Evolutionary conservation across 2,329 filamentous ascomycete genomes (phyloP), one percentile per base, ranked within the genome.

Genomic region (Paracoccidioides brasiliensis): DNA sequence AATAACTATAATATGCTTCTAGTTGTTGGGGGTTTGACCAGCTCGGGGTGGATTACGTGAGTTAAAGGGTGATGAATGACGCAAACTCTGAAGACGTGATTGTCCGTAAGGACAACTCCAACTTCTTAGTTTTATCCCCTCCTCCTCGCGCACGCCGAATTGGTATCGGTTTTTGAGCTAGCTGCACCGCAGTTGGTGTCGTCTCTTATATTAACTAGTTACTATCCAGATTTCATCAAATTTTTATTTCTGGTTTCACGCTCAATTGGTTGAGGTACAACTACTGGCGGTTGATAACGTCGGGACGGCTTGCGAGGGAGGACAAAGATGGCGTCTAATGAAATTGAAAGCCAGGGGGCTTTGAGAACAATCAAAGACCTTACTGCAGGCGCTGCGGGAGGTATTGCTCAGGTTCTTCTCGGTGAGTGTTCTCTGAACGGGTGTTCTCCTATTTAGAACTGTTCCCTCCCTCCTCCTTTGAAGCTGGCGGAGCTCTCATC

Each of bases 401-500:
- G 93, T 64, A 79, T 97, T 64, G 91, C 93, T 15, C 93, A 98
- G 73, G 93, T 98, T 45, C 75, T 98, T 59, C 80, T 97, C 62
- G 91, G 90, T 95, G 75, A 73, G 82, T 78, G 33, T 15, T 55
- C 43, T 45, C 30, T 28, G 6, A 38, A 7, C 32, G n/a, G 6
- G 10, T 28, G 6, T 37, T 41, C 9, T 55, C 32, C 5, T 4
- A 12, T 41, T 22, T 22, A 22, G 22, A 9, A 14, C 41, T 52
- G n/a, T 41, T 38, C 41, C 35, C 42, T 35, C 10, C 22, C 22
- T 42, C 28, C 30, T 22, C 48, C 14, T n/a, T 15, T 10, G 35
- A 9, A 37, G 49, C 22, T 14, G 10, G 33, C 38, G 32, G n/a
- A n/a, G n/a, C n/a, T n/a, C n/a, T n/a, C n/a, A n/a, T n/a, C 12